Conservation (phyloP, 345 rosid genomes). For the Euphorbia pulcherrima region DNA sequence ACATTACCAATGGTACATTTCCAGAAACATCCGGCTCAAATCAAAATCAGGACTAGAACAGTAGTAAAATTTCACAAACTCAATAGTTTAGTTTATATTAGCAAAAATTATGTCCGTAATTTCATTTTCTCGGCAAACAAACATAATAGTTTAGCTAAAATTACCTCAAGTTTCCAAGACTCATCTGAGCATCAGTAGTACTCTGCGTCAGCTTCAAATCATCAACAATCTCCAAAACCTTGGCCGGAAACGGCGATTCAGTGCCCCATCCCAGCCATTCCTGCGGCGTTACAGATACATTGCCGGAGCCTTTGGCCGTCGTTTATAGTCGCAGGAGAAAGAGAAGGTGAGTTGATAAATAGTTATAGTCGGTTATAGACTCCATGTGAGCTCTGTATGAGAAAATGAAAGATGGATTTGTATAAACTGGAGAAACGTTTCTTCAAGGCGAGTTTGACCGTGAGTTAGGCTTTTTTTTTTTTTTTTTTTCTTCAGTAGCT, state of each 20-base stretch:
- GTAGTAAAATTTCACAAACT: too few species aligned
- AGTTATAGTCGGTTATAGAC: conserved; percentile 16
- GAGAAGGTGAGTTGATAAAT: conserved; percentile 35
- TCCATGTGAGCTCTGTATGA: conserved; percentile 33
- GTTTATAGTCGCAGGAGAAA: conserved; percentile 31
- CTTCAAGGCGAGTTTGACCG: too few species aligned
- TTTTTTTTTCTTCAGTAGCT: too few species aligned
- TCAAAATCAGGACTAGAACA: too few species aligned
- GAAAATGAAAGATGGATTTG: conserved; percentile 25
- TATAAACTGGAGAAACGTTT: too few species aligned
- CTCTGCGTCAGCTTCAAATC: conserved; percentile 72
- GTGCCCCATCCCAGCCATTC: conserved; percentile 88
- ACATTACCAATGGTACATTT: too few species aligned
- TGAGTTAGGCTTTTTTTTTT: too few species aligned
- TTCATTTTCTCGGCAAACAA: conserved; percentile 4
- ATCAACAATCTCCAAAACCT: conserved; percentile 55
- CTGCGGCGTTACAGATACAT: conserved; percentile 39
- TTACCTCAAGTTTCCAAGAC: conserved; percentile 80
- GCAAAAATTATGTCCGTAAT: background rate
- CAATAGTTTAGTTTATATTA: too few species aligned
- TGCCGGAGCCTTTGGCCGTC: conserved; percentile 17
- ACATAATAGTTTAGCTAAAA: background rate
- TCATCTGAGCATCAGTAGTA: conserved; percentile 49
- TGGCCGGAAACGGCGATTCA: conserved; percentile 57
- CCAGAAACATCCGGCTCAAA: too few species aligned